phyloP scores from a whole-genome alignment of 2,329 filamentous ascomycete species.

The Ascochyta fabae region DNA sequence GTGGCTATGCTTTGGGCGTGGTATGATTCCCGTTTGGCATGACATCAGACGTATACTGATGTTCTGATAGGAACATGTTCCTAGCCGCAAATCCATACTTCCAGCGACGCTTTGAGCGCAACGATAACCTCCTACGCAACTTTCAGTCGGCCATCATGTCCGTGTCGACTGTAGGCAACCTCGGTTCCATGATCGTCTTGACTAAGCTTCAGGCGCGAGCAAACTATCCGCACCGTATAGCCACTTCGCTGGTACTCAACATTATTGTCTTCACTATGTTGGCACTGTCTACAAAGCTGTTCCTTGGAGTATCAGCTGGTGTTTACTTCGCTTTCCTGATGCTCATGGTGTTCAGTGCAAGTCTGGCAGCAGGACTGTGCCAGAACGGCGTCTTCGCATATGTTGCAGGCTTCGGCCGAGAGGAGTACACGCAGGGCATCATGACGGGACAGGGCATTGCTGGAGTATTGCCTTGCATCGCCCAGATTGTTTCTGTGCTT shows the following conservation, averaged over 20 bases:
- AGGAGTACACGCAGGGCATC: constrained; percentile 93
- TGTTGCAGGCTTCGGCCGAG: constrained; percentile 80
- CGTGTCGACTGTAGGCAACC: constrained; percentile 83
- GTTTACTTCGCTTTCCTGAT: constrained; percentile 84
- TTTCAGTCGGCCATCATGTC: constrained; percentile 91
- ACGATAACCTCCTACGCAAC: constrained; percentile 74
- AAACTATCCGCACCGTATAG: constrained; percentile 88
- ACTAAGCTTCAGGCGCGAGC: constrained; percentile 81
- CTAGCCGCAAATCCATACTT: constrained; percentile 95
- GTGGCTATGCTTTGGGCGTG: constrained; percentile 98
- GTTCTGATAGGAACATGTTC: constrained; percentile 87
- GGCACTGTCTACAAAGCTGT: constrained; percentile 76
- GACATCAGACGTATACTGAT: constrained; percentile 9
- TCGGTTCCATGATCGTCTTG: constrained; percentile 76
- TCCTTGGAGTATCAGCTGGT: constrained; percentile 66
- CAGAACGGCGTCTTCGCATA: constrained; percentile 97
- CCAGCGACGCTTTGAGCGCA: constrained; percentile 75
- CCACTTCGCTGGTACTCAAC: constrained; percentile 76
- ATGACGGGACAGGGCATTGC: constrained; percentile 95
- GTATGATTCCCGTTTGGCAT: constrained; percentile 58
- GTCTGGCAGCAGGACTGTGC: constrained; percentile 80
- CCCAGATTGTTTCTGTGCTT: constrained; percentile 84
- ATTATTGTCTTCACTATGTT: constrained; percentile 77
- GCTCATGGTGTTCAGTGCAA: constrained; percentile 78
- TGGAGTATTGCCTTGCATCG: constrained; percentile 85